Evolutionary conservation across 768 basidiomycete species (phyloP).

Genomic region (Lepiota venenata): DNA sequence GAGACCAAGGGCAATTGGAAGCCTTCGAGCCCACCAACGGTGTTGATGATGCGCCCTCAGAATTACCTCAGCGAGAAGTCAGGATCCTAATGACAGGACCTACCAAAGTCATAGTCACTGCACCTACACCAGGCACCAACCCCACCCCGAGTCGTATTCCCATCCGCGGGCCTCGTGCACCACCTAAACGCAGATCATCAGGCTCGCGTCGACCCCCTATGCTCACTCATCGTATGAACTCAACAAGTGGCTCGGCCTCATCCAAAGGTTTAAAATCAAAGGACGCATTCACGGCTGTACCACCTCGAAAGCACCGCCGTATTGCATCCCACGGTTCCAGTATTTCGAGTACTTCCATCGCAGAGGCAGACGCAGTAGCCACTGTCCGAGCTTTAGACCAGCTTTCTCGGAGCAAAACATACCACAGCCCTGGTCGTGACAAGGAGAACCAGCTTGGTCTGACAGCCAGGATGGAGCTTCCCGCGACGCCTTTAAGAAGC

Average conservation of each 20-base stretch:
- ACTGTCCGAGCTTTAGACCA: conserved; percentile 17
- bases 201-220: conserved; percentile 20
- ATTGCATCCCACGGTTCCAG: conserved; percentile 24
- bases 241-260: conserved; percentile 1
- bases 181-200: conserved; percentile 27
- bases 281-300: conserved; percentile 31
- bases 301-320: conserved; percentile 26
- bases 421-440: conserved; percentile 14
- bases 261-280: conserved; percentile 4
- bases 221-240: conserved; percentile 23
- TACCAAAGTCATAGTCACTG: conserved; percentile 50
- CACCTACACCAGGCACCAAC: conserved; percentile 44
- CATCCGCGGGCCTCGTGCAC: conserved; percentile 37
- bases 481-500: conserved; percentile 44
- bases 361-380: conserved; percentile 13
- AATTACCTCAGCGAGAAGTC: conserved; percentile 24
- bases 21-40: conserved; percentile 5
- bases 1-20: background rate
- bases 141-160: conserved; percentile 34
- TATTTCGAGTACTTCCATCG: conserved; percentile 10
- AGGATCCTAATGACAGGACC: conserved; percentile 44
- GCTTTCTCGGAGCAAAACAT: conserved; percentile 13
- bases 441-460: conserved; percentile 41
- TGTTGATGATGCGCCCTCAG: conserved; percentile 12
- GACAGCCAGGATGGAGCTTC: conserved; percentile 33